Evolutionary conservation across 768 basidiomycete species (phyloP), one percentile per base, ranked within the genome.

Genomic region (Psilocybe sp.): DNA sequence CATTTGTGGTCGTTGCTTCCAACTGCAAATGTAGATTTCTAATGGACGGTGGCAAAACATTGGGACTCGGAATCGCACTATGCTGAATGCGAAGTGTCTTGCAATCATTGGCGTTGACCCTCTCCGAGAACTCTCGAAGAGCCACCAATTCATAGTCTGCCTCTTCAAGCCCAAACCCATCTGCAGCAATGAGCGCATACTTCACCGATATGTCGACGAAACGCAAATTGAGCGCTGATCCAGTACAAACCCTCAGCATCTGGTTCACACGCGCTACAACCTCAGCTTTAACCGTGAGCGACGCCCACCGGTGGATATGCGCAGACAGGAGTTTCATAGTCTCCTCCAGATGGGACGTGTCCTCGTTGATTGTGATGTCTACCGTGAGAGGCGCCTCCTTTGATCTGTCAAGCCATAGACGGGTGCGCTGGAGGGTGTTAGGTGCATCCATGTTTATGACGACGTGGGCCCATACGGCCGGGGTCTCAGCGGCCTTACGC

Each of bases 401-500:
- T 7, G 77, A 78, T 53, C 68, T 79, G 44, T 67, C 63, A 13
- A 85, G 72, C 80, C 81, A 84, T 46, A 77, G 67, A 14, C 59
- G 68, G 16, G 76, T 76, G 51, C 74, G 72, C 2, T 66, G 62
- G 47, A 64, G 63, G 33, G 75, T 69, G 50, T 78, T 61, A 15
- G 69, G 61, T 36, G 67, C 65, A 53, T 79, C 74, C 47, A 71
- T 66, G 51, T 81, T 71, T 44, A 84, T 66, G 50, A 80, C 77
- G 47, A 84, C 57, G 58, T 75, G 68, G 4, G 81, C 80, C 84
- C 83, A 85, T 18, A 82, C 71, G 16, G 71, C 65, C n/a, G 82
- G 80, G 34, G 69, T 66, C 36, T 61, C 63, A 13, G 79, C 69
- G 1, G 80, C 82, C 54, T 68, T 72, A 48, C 81, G 72, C 84